phyloP scores from a whole-genome alignment of 169 alveolate species.

The Plasmodium chabaudi region DNA sequence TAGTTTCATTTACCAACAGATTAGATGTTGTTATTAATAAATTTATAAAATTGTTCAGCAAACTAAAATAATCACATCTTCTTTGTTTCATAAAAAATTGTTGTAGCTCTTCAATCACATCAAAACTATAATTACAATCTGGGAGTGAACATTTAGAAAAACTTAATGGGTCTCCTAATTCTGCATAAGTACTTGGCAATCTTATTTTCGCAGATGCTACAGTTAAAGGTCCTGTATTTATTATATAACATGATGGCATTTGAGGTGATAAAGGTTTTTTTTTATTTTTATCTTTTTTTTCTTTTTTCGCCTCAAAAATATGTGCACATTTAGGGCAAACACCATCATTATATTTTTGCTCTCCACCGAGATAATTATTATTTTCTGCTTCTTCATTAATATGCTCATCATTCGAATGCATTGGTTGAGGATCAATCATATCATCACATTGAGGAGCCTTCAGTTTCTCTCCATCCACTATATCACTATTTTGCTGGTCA shows the following conservation, averaged over 20 bases:
- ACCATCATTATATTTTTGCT: no score
- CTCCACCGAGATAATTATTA: no score
- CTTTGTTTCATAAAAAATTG: conserved; percentile 90
- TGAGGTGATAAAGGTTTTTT: conserved; percentile 27
- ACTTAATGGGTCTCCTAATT: conserved; percentile 85
- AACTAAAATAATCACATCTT: conserved; percentile 90
- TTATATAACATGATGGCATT: conserved; percentile 75
- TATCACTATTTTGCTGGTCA: neutral
- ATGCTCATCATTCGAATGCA: no score
- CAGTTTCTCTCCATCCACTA: neutral
- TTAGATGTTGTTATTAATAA: conserved; percentile 84
- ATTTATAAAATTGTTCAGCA: conserved; percentile 85
- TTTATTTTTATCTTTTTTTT: neutral
- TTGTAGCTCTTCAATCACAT: conserved; percentile 86
- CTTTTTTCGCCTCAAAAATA: neutral
- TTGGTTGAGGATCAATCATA: no score
- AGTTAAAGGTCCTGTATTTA: conserved; percentile 68
- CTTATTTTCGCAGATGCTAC: conserved; percentile 82
- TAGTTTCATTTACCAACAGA: conserved; percentile 81
- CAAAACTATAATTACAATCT: conserved; percentile 76
- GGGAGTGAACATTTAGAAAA: conserved; percentile 81
- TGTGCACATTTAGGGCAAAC: neutral
- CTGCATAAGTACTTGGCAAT: conserved; percentile 84
- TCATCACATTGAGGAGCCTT: no score
- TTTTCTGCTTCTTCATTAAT: no score